Evolutionary conservation across 768 basidiomycete genomes (phyloP).

Genomic region (Tricholoma sp.): DNA sequence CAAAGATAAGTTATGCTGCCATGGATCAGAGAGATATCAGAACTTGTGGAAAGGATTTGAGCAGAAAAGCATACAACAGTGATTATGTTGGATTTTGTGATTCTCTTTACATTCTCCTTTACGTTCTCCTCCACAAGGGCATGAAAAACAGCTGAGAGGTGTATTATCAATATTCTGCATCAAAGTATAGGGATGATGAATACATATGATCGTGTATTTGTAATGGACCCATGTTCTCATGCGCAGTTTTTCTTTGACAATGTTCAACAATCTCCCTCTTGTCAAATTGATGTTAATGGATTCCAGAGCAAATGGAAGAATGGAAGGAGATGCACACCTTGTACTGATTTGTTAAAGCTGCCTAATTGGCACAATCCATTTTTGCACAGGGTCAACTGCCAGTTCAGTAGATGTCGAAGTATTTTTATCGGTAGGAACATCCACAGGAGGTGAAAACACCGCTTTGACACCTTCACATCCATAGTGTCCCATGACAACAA

Average conservation of each 20-base stretch:
- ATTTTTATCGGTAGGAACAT: background rate
- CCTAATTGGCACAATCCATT: slow-evolving; percentile 37
- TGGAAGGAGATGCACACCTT: slow-evolving; percentile 19
- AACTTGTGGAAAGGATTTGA: background rate
- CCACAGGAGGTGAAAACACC: slow-evolving; percentile 24
- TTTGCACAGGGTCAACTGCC: slow-evolving; percentile 30
- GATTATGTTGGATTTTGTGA: slow-evolving; percentile 15
- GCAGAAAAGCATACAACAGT: slow-evolving; percentile 10
- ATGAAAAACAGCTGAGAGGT: slow-evolving; percentile 31
- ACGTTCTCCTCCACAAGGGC: slow-evolving; percentile 43
- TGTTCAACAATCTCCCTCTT: slow-evolving; percentile 20
- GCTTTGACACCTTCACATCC: slow-evolving; percentile 39
- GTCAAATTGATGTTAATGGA: slow-evolving; percentile 29
- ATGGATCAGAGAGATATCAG: background rate
- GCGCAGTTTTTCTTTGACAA: background rate
- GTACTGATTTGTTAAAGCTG: slow-evolving; percentile 30
- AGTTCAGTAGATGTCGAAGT: background rate
- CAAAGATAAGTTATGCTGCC: slow-evolving; percentile 8
- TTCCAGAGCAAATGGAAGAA: background rate
- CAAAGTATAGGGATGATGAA: background rate
- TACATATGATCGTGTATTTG: background rate
- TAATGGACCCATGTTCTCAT: background rate
- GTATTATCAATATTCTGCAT: background rate
- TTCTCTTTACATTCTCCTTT: slow-evolving; percentile 20
- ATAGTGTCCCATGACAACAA: slow-evolving; percentile 41